These are phyloP conservation scores for Emmonsiellopsis sp. DNA, from an alignment of 2,329 filamentous ascomycete species.

Conservation along the genomic window DNA sequence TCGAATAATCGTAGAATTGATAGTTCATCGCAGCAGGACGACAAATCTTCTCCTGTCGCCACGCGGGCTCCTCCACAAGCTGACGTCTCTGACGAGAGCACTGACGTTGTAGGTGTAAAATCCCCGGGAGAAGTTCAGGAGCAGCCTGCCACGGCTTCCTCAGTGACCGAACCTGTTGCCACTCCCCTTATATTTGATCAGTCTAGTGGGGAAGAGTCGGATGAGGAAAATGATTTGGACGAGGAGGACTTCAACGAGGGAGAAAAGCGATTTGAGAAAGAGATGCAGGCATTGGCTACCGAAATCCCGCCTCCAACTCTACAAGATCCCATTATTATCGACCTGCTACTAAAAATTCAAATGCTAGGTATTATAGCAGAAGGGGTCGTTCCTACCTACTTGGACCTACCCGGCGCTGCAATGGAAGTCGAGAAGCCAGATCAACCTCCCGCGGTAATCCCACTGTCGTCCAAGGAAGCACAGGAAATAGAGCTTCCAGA, in stretches of 20 bases:
- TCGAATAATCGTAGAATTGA: not conserved
- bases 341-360: constrained; percentile 35
- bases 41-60: not conserved
- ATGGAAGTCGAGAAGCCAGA: constrained; percentile 13
- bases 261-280: constrained; percentile 36
- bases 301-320: constrained; percentile 35
- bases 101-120: not conserved
- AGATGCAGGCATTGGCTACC: constrained; percentile 34
- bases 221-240: constrained; percentile 38
- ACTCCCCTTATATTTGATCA: constrained; percentile 23
- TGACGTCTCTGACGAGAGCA: not conserved
- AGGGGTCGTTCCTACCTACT: constrained; percentile 20
- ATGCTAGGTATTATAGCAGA: constrained; percentile 35
- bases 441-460: constrained; percentile 11
- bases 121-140: not conserved
- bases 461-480: constrained; percentile 17
- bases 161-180: constrained; percentile 6
- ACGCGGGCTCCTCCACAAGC: not conserved
- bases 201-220: constrained; percentile 34
- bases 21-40: not conserved
- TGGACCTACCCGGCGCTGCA: constrained; percentile 17
- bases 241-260: constrained; percentile 40
- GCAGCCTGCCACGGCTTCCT: not conserved
- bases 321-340: constrained; percentile 33
- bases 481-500: constrained; percentile 12